phyloP scores from a whole-genome alignment of 2,329 filamentous ascomycete species.

The Myriosclerotinia duriaeana region DNA sequence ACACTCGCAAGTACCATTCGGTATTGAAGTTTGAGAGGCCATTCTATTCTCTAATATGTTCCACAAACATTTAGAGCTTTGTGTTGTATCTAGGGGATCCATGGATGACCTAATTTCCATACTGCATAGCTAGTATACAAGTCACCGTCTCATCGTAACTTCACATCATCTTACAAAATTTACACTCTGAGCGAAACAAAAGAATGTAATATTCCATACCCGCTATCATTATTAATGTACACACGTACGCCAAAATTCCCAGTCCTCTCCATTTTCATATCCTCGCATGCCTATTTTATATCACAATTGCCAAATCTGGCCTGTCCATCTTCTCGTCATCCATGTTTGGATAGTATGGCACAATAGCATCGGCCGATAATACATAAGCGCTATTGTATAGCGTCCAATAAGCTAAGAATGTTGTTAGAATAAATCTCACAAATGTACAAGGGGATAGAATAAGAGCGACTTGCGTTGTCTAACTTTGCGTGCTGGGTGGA shows the following conservation, averaged over 20 bases:
- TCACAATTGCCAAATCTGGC: constrained; percentile 77
- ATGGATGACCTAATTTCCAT: no score
- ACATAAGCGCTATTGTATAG: constrained; percentile 98
- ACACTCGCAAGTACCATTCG: no score
- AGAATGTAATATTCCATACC: constrained; percentile 7
- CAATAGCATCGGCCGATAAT: constrained; percentile 87
- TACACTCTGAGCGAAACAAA: neutral
- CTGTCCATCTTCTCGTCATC: constrained; percentile 77
- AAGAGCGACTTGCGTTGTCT: constrained; percentile 54
- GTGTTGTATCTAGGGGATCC: neutral
- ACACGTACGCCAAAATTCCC: constrained; percentile 2
- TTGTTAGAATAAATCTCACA: neutral
- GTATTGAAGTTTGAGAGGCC: no score
- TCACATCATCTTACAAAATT: neutral
- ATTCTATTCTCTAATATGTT: no score
- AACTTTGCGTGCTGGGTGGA: constrained; percentile 95
- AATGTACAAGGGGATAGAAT: no score
- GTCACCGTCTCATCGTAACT: neutral
- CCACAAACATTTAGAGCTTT: no score
- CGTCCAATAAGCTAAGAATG: constrained; percentile 73
- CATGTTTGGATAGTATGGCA: constrained; percentile 90
- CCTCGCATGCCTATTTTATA: constrained; percentile 49
- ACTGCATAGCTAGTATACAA: no score
- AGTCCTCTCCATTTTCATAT: constrained; percentile 22
- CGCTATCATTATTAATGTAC: constrained; percentile 20